phyloP scores from a whole-genome alignment of 345 rosid genomes.

The Corymbia maculata region DNA sequence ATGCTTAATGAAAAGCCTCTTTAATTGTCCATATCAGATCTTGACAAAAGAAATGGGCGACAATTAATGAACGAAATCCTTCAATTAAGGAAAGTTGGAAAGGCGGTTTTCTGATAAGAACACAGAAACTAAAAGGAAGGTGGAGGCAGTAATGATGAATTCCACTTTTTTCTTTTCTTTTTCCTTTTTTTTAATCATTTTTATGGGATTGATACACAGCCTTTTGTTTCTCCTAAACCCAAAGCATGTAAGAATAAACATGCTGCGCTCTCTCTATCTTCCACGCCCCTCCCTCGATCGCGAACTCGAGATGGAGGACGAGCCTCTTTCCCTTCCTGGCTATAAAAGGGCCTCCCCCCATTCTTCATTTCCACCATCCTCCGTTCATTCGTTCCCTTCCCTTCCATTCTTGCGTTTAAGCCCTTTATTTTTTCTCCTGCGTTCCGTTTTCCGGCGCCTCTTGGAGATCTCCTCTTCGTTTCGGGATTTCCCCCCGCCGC shows the following conservation, averaged over 20 bases:
- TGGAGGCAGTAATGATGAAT: background rate
- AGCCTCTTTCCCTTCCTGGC: background rate
- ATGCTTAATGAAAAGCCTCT: background rate
- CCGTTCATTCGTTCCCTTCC: background rate
- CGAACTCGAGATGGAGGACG: too few species aligned
- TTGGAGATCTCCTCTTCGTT: background rate
- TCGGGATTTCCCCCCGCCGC: background rate
- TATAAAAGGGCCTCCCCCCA: background rate
- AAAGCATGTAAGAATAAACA: background rate
- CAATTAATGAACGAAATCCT: background rate
- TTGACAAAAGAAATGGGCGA: background rate
- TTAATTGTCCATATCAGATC: background rate
- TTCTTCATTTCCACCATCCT: conserved; percentile 1
- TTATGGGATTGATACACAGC: too few species aligned
- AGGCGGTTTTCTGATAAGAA: conserved; percentile 27
- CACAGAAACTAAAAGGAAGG: conserved; percentile 26
- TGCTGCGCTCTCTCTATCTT: background rate
- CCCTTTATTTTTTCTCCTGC: fast-evolving
- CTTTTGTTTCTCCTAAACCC: background rate
- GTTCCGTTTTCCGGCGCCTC: background rate
- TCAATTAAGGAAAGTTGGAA: background rate
- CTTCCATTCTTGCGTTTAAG: background rate
- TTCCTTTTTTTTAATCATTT: background rate
- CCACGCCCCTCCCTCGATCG: background rate
- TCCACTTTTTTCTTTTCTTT: too few species aligned